phyloP scores from a whole-genome alignment of 169 alveolate species.

The Cryptosporidium viatorum region DNA sequence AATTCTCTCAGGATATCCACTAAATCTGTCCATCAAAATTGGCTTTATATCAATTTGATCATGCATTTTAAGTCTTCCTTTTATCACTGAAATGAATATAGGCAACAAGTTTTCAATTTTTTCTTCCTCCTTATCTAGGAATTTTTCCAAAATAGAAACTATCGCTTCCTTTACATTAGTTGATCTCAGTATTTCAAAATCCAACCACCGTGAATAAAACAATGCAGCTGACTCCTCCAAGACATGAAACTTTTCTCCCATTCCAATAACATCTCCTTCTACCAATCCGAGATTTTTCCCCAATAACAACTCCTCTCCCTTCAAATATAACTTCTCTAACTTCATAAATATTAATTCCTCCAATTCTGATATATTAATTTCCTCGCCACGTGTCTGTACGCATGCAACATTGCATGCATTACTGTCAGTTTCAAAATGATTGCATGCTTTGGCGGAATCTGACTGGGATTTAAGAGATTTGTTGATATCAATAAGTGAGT shows the following conservation, averaged over 20 bases:
- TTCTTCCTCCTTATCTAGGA: not conserved
- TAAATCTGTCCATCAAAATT: not conserved
- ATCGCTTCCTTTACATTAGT: not conserved
- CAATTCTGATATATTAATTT: not conserved
- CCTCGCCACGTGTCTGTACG: not conserved
- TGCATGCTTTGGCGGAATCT: not conserved
- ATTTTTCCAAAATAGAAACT: not conserved
- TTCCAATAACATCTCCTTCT: not conserved
- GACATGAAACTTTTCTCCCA: not conserved
- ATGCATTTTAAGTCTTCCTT: not conserved
- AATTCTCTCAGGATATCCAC: not conserved
- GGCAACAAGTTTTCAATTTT: not conserved
- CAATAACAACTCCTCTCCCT: conserved; percentile 19
- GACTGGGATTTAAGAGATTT: not conserved
- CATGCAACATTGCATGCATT: not conserved
- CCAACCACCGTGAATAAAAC: conserved; percentile 61
- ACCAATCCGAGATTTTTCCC: not conserved
- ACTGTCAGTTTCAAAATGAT: not conserved
- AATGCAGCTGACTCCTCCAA: conserved; percentile 21
- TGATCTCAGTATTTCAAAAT: conserved; percentile 18
- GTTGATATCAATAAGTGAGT: conserved; percentile 19
- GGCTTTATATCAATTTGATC: not conserved
- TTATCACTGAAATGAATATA: conserved; percentile 15
- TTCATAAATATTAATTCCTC: not conserved
- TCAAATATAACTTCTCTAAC: conserved; percentile 15